A percentile compares a stretch with the other conserved stretches of the same genome.
phyloP scores from a whole-genome alignment of 495 filamentous ascomycete genomes.

The Talaromyces wortmannii region DNA sequence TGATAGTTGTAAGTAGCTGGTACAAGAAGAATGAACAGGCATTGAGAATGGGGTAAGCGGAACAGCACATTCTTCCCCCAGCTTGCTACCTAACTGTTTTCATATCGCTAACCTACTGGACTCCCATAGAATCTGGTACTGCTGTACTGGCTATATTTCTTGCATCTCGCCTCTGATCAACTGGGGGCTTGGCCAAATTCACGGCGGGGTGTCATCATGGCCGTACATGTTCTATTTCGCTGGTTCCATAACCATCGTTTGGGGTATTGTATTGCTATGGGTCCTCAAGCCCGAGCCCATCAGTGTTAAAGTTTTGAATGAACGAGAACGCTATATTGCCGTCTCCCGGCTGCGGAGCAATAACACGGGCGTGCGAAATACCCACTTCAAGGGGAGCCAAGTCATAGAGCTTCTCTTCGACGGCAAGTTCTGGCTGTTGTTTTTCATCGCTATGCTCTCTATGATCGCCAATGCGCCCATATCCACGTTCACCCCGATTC shows the following conservation, averaged over 20 bases:
- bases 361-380: conserved; percentile 40
- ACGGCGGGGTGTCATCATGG: conserved; percentile 15
- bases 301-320: conserved; percentile 27
- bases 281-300: conserved; percentile 40
- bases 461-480: conserved; percentile 39
- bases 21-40: conserved; percentile 40
- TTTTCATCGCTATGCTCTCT: conserved; percentile 27
- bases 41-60: conserved; percentile 33
- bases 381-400: conserved; percentile 43
- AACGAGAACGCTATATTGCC: conserved; percentile 39
- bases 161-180: conserved; percentile 18
- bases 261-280: conserved; percentile 22
- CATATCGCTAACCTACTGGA: not conserved
- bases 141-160: conserved; percentile 17
- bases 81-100: not conserved
- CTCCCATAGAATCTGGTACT: conserved; percentile 16
- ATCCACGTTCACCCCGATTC: conserved; percentile 31
- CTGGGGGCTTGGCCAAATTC: conserved; percentile 18
- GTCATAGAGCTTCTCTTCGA: conserved; percentile 35
- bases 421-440: conserved; percentile 36
- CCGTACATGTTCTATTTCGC: conserved; percentile 22
- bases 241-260: conserved; percentile 15
- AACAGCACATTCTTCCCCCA: not conserved
- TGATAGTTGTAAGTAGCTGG: conserved; percentile 36
- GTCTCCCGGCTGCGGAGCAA: conserved; percentile 37